phyloP scores from a whole-genome alignment of 2,329 filamentous ascomycete genomes.

The Macrophomina pseudophaseolina region DNA sequence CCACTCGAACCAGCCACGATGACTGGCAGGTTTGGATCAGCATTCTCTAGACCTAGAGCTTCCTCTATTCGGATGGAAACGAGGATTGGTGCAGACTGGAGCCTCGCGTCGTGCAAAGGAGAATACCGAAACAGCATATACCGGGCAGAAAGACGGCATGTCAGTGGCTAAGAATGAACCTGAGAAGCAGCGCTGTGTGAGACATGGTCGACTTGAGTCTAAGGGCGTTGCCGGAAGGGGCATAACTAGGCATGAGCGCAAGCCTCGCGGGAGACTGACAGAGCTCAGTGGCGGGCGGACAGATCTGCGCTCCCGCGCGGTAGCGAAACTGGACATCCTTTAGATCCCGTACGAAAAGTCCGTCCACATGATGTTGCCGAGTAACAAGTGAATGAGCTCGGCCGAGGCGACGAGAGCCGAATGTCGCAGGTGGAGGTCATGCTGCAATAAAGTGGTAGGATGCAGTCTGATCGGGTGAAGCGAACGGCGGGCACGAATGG shows the following conservation, averaged over 20 bases:
- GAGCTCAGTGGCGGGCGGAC: not conserved
- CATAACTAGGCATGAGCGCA: not conserved
- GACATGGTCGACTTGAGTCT: not conserved
- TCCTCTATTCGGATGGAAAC: not conserved
- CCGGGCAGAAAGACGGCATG: not conserved
- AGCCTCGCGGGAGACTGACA: not conserved
- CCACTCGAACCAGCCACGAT: not conserved
- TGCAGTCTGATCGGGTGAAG: not conserved
- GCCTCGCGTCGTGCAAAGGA: not conserved
- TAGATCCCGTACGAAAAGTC: conserved; percentile 3
- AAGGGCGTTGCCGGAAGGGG: not conserved
- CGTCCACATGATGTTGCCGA: not conserved
- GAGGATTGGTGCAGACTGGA: not conserved
- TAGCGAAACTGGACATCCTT: not conserved
- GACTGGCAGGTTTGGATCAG: not conserved
- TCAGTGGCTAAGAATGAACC: not conserved
- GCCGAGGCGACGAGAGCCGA: not conserved
- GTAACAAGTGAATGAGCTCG: not conserved
- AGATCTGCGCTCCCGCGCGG: conserved; percentile 1
- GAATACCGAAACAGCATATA: not conserved
- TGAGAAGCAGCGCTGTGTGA: not conserved
- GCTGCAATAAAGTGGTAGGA: not conserved
- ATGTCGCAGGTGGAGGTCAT: not conserved
- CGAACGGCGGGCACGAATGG: not conserved
- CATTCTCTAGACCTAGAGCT: not conserved